A percentile compares a stretch with the other conserved stretches of the same genome.
Conservation (phyloP, 768 basidiomycete genomes). For the Paxillus rubicundulus region DNA sequence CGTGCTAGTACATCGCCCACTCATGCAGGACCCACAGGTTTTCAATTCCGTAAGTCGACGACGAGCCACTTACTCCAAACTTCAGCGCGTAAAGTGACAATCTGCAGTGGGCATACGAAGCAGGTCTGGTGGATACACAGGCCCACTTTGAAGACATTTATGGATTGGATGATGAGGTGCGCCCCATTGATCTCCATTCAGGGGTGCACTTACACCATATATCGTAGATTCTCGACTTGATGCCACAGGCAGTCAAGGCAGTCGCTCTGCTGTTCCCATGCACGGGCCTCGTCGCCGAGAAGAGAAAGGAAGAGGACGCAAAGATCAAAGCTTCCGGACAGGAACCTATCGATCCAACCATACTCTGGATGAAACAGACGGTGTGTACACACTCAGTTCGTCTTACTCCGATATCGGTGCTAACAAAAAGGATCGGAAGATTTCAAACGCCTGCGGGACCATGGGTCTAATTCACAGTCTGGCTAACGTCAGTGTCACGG, state of each 20-base stretch:
- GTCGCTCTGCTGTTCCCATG: conserved; percentile 85
- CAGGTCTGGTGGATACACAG: conserved; percentile 52
- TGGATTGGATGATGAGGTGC: conserved; percentile 66
- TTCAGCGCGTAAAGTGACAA: neutral
- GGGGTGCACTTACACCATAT: neutral
- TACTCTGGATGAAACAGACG: conserved; percentile 91
- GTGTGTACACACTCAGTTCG: conserved; percentile 37
- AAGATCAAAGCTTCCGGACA: conserved; percentile 46
- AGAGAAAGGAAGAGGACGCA: conserved; percentile 59
- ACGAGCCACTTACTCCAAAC: neutral
- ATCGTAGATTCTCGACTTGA: conserved; percentile 61
- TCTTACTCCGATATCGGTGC: neutral
- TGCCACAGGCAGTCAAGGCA: conserved; percentile 75
- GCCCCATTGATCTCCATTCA: neutral
- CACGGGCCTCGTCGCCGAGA: conserved; percentile 46
- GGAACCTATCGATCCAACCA: conserved; percentile 53
- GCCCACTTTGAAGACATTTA: conserved; percentile 68
- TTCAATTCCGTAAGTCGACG: conserved; percentile 29
- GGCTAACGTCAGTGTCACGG: conserved; percentile 58
- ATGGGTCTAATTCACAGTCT: conserved; percentile 84
- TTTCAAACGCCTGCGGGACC: conserved; percentile 83
- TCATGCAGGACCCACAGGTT: conserved; percentile 19
- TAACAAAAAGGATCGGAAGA: conserved; percentile 40
- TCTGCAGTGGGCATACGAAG: conserved; percentile 66
- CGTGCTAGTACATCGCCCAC: neutral